A percentile compares a stretch with the other conserved stretches of the same genome.
Conservation (phyloP, 805 yeast genomes). For the Myxozyma neotropica region DNA sequence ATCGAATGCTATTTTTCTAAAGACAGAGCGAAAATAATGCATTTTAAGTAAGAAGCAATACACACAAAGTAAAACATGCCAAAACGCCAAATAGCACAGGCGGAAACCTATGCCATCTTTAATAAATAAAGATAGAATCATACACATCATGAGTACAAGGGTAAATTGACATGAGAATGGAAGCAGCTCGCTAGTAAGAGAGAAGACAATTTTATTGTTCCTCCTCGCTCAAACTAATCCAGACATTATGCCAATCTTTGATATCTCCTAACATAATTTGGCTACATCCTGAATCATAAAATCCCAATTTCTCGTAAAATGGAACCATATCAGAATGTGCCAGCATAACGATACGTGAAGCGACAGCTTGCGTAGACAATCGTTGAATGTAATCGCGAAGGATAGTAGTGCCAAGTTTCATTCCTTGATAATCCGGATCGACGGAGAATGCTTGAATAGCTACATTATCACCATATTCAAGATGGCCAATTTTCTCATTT, state of each 20-base stretch:
- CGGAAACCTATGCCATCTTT: too few species aligned
- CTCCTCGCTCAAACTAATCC: slow-evolving; percentile 8
- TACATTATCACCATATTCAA: slow-evolving; percentile 69
- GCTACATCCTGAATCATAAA: slow-evolving; percentile 65
- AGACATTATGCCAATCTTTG: slow-evolving; percentile 64
- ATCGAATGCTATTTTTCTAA: too few species aligned
- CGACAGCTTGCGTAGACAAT: slow-evolving; percentile 82
- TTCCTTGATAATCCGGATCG: slow-evolving; percentile 72
- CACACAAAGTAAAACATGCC: neutral
- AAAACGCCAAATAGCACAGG: neutral
- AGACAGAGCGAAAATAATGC: too few species aligned
- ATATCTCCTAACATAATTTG: slow-evolving; percentile 57
- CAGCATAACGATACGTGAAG: slow-evolving; percentile 66
- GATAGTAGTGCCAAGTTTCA: slow-evolving; percentile 78
- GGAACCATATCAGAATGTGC: slow-evolving; percentile 69
- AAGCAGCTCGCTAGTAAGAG: too few species aligned
- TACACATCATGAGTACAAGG: too few species aligned
- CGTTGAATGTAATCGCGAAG: slow-evolving; percentile 90
- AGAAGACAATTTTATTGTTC: neutral
- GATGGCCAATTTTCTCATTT: slow-evolving; percentile 56
- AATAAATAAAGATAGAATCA: too few species aligned
- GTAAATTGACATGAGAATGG: too few species aligned
- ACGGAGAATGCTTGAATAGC: slow-evolving; percentile 84
- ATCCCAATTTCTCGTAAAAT: slow-evolving; percentile 83
- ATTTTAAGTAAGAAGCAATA: too few species aligned